Evolutionary conservation across 306 rosid species (phyloP).

Genomic region (Arachis hypogaea): DNA sequence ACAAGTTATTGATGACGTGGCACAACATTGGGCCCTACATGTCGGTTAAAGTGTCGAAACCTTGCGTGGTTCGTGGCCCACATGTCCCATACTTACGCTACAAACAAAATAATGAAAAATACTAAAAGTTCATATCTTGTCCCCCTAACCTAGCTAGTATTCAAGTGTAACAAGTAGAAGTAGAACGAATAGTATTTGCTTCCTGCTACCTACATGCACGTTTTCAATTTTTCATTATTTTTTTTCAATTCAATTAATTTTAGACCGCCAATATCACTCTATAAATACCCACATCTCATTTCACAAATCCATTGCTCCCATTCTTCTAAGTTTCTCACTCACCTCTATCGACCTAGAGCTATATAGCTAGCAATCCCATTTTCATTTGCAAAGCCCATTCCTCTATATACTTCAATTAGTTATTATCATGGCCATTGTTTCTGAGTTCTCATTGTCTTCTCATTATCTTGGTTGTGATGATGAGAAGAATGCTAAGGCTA

Average conservation of each 20-base stretch:
- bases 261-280: slow-evolving; percentile 7
- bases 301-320: not conserved
- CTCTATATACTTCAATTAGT: not conserved
- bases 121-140: not conserved
- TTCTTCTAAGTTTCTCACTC: not conserved
- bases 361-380: not conserved
- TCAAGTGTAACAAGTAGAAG: too few species aligned
- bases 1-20: slow-evolving; percentile 51
- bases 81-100: slow-evolving; percentile 21
- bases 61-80: slow-evolving; percentile 50
- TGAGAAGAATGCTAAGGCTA: slow-evolving; percentile 60
- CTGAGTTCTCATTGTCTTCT: slow-evolving; percentile 40
- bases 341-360: too few species aligned
- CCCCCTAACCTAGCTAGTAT: not conserved
- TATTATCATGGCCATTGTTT: slow-evolving; percentile 53
- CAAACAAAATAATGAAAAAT: slow-evolving; percentile 25
- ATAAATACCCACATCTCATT: slow-evolving; percentile 41
- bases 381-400: not conserved
- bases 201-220: not conserved
- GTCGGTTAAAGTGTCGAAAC: slow-evolving; percentile 25
- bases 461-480: slow-evolving; percentile 18
- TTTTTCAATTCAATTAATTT: not conserved
- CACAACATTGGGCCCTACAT: slow-evolving; percentile 37
- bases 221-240: too few species aligned
- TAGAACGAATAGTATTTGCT: not conserved